Evolutionary conservation across 83 land plant genomes (phyloP).

Genomic region (Thuja plicata): DNA sequence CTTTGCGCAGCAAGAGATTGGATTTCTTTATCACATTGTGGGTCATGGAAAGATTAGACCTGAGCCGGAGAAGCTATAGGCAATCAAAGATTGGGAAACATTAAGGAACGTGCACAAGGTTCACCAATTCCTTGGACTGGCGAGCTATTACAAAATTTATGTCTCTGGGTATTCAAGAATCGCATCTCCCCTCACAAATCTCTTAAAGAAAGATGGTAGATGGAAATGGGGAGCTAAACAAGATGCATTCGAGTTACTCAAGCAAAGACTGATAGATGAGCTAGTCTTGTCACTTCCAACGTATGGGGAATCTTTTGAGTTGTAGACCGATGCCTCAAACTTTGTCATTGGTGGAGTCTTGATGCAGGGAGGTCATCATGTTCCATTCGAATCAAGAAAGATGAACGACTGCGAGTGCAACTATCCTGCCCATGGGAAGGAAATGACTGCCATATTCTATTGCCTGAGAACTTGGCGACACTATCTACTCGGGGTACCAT

Average conservation of each 20-base stretch:
- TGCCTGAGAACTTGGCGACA: not conserved
- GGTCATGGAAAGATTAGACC: not conserved
- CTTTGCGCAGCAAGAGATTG: not conserved
- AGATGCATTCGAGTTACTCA: not conserved
- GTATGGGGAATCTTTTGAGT: not conserved
- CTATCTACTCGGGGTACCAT: not conserved
- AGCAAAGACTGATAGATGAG: not conserved
- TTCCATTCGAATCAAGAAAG: not conserved
- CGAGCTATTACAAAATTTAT: not conserved
- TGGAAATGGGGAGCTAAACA: not conserved
- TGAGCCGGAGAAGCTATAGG: not conserved
- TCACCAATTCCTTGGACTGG: not conserved
- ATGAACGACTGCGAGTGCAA: not conserved
- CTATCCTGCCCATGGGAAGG: not conserved
- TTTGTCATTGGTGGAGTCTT: not conserved
- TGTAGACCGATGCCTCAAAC: not conserved
- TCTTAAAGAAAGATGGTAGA: not conserved
- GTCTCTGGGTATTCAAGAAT: not conserved
- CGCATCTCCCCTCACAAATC: rapidly evolving
- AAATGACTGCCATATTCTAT: not conserved
- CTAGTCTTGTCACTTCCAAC: not conserved
- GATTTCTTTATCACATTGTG: not conserved
- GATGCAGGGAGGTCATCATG: too few species aligned
- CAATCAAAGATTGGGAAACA: not conserved
- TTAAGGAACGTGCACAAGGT: not conserved